These are phyloP conservation scores for Trametes sp. DNA, from an alignment of 1,284 basidiomycete species.

Conservation along the genomic window DNA sequence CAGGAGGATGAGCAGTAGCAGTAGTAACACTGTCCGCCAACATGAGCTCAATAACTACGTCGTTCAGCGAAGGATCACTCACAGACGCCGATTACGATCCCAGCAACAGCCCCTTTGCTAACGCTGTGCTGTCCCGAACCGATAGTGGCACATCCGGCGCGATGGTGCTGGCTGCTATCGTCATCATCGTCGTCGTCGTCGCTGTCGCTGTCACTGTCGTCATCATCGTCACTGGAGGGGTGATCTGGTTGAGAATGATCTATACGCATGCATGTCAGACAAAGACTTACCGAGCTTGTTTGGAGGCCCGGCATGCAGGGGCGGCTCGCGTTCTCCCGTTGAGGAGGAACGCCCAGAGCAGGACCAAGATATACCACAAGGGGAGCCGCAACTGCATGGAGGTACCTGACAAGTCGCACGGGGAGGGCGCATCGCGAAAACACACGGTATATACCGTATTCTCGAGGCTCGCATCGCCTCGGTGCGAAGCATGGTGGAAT, in stretches of 20 bases:
- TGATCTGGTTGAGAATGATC: not conserved
- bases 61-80: slow-evolving; percentile 13
- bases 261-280: not conserved
- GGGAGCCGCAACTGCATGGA: slow-evolving; percentile 28
- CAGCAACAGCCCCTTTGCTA: slow-evolving; percentile 36
- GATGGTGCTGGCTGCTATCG: slow-evolving; percentile 4
- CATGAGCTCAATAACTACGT: not conserved
- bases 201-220: slow-evolving; percentile 22
- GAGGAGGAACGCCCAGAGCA: slow-evolving; percentile 18
- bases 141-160: not conserved
- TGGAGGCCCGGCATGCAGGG: not conserved
- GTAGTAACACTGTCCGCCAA: slow-evolving; percentile 17
- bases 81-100: slow-evolving; percentile 39
- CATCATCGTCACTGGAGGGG: slow-evolving; percentile 12
- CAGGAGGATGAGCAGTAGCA: slow-evolving; percentile 27
- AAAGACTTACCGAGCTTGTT: not conserved
- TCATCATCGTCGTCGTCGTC: slow-evolving; percentile 7
- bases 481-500: slow-evolving; percentile 13
- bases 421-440: not conserved
- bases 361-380: slow-evolving; percentile 20
- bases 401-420: slow-evolving; percentile 15
- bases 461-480: slow-evolving; percentile 25
- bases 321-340: slow-evolving; percentile 15
- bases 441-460: slow-evolving; percentile 24
- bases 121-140: slow-evolving; percentile 13